Base-by-base conservation (phyloP, 1,284 basidiomycete species). In the Cryptococcus wingfieldii region DNA sequence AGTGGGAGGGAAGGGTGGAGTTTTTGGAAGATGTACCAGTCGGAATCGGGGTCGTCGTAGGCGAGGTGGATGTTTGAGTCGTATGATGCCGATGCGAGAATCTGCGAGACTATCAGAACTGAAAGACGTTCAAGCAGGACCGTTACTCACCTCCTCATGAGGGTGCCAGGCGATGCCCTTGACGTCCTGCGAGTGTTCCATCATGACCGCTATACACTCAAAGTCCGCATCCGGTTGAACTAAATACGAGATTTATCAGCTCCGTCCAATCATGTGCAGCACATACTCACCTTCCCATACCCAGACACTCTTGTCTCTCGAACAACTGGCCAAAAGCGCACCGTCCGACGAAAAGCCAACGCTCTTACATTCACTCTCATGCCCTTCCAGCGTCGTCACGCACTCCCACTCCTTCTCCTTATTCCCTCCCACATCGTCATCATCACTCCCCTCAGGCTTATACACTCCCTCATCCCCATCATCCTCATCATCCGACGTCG, bases 111-210 rank as follows among this genome's bases (percentile, higher is more conserved):
- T 1, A 18, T 38, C 6, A 42, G 25, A 39, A 34, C 28, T 13
- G 38, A 10, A 4, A 50, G 23, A 25, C 16, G 50, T 1, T 38
- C 18, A 23, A 28, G 12, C n/a, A 25, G 18, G n/a, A n/a, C 27
- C 31, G 10, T 7, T 39, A 34, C 78, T 67, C 69, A 91, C 90
- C 84, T 98, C 95, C 78, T 98, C 91, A 8, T 79, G 82, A 3
- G 96, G 95, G 78, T 98, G 93, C 92, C 94, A 99, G 8, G 87
- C 83, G 10, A 98, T 86, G 54, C 82, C 87, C 78, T 99, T 99
- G 61, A 99, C 94, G 70, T 99, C 96, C 75, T 98, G 95, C 1
- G 83, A 83, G 70, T 99, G 96, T 67, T 98, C 93, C 92, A 98
- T 98, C 68, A 97, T 80, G 39, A 99, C 96, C 25, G 86, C 86